A percentile compares a stretch with the other conserved stretches of the same genome.
Evolutionary conservation across 2,329 filamentous ascomycete species (phyloP).

Genomic region (Davidsoniella australis): DNA sequence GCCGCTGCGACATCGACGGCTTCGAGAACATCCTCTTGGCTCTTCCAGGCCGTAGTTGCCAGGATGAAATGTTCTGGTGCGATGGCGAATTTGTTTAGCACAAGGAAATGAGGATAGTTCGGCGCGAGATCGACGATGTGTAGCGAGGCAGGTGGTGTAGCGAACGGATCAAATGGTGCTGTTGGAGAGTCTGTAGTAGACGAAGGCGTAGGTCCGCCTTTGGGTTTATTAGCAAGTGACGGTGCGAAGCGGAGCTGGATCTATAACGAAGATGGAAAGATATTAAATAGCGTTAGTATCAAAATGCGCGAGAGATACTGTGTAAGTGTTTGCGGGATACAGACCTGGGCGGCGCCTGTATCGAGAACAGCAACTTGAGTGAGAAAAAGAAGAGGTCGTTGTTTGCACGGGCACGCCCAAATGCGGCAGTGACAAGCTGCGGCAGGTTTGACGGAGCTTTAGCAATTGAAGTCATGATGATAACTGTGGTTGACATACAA

Average conservation of each 20-base stretch:
- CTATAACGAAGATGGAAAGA: slow-evolving; percentile 22
- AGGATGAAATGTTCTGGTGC: slow-evolving; percentile 58
- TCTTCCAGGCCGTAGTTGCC: slow-evolving; percentile 43
- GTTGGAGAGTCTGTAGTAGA: background rate
- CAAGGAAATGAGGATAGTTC: slow-evolving; percentile 35
- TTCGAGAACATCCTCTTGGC: slow-evolving; percentile 48
- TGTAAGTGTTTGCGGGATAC: slow-evolving; percentile 14
- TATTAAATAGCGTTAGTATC: background rate
- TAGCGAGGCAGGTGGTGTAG: slow-evolving; percentile 33
- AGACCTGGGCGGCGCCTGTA: slow-evolving; percentile 27
- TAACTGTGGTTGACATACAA: background rate
- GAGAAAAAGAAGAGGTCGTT: slow-evolving; percentile 35
- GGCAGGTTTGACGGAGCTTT: slow-evolving; percentile 25
- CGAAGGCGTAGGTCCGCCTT: slow-evolving; percentile 18
- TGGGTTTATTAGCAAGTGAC: slow-evolving; percentile 50
- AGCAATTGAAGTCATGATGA: background rate
- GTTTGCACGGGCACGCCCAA: slow-evolving; percentile 28
- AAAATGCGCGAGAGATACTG: background rate
- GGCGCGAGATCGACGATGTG: slow-evolving; percentile 34
- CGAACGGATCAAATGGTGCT: slow-evolving; percentile 43
- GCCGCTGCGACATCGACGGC: slow-evolving; percentile 41
- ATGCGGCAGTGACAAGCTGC: slow-evolving; percentile 31
- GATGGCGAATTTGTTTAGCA: slow-evolving; percentile 61
- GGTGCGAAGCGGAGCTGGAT: slow-evolving; percentile 60
- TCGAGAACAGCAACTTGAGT: slow-evolving; percentile 34